Base-by-base conservation (phyloP, 768 basidiomycete species). In the Trametes coccinea region DNA sequence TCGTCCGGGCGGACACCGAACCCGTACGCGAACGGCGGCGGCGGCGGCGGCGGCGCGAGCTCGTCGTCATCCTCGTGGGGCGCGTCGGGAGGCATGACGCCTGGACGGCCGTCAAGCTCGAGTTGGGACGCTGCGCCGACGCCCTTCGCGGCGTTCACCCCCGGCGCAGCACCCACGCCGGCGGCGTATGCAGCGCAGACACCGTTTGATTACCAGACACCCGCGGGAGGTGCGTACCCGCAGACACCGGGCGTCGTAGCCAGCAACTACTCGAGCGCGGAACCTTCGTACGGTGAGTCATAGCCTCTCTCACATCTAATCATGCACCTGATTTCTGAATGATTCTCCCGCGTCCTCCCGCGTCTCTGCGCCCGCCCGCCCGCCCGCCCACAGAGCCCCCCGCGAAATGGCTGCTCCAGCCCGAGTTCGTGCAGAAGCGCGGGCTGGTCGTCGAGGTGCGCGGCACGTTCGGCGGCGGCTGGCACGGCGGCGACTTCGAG, bases 151-250 rank as follows among this genome's bases (percentile, higher is more conserved):
- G 72, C 69, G 29, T 68, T 71, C 48, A 75, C 75, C 40, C 73
- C 73, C 3, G 72, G 66, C 8, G 67, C 80, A 51, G 82, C 83
- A 4, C 82, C 84, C 4, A 85, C 84, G 16, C 84, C 84, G 8
- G 60, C 60, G 13, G 54, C 66, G 30, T 67, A 64, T 31, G 37
- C 54, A 10, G 33, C 54, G 30, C 66, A 61, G 52, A 67, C 66
- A 2, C 66, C 66, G n/a, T 64, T 62, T 34, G 66, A 64, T 45
- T 68, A 59, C 45, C 63, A 60, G 29, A 64, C 66, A 14, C 63
- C 66, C 8, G 56, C 57, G 1, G 48, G 53, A 6, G 53, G 48
- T 17, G 54, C 53, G 11, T 57, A 60, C 33, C 61, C 65, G 16
- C 61, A 63, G 33, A 68, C 67, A 11, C 67, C 67, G 3, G 64